Evolutionary conservation across 2,329 filamentous ascomycete genomes (phyloP), one percentile per base, ranked within the genome.

Genomic region (Penicillium concentricum): DNA sequence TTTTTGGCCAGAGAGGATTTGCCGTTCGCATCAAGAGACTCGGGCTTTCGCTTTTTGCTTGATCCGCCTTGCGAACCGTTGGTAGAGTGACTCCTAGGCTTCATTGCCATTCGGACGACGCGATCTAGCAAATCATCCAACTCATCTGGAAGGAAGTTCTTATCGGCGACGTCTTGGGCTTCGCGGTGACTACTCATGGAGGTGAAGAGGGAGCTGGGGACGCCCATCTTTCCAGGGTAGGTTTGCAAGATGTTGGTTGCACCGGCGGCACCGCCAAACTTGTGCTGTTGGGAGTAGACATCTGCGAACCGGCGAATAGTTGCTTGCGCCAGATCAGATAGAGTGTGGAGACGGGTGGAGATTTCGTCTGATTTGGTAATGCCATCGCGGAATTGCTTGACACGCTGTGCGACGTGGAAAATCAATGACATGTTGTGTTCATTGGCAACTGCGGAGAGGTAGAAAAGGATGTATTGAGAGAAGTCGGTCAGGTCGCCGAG

Each of bases 381-480:
- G 13, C 85, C 89, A 72, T 99, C 94, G 41, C 85, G 83, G 10
- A 92, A 90, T 73, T 93, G 90, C 79, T 99, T 99, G 53, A 96
- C 88, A 10, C 92, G 87, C 74, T 97, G 92, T 13, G 92, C 92
- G 60, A 97, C 90, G 72, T 94, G 91, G 78, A 90, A 94, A 39
- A 99, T 92, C 59, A 96, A 79, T 0, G 90, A 89, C 16, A 97
- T 81, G 66, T 97, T 99, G 43, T 90, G 85, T 72, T 96, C 90
- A 0, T 87, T 93, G 10, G 91, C 91, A 18, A 97, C 87, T 37
- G 87, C 86, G 60, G 83, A 87, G 45, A 97, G 81, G 70, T 96
- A 99, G 76, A 93, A 97, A 41, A 97, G 74, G 56, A 99, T 87
- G 72, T 97, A 99, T 65, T 87, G 87, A 6, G 90, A 87, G 72